Evolutionary conservation across 257 asterid species (phyloP).

Genomic region (Scutellaria barbata): DNA sequence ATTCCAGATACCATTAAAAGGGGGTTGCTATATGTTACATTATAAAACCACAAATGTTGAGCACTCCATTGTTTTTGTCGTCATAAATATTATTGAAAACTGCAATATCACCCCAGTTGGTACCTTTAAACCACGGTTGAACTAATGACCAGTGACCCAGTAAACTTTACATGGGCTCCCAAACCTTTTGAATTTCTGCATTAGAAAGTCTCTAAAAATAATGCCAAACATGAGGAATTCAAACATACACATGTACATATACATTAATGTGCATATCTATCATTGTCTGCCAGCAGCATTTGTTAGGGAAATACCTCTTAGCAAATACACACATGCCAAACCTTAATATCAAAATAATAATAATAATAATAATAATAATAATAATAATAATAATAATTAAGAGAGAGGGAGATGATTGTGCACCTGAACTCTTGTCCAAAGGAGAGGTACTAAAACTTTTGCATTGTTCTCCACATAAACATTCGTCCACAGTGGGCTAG

Average conservation of each 20-base stretch:
- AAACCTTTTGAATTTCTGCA: too few relatives aligned
- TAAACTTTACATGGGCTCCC: neutral
- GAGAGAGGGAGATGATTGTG: slow-evolving; percentile 36
- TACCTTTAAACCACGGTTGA: neutral
- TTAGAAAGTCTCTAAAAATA: too few relatives aligned
- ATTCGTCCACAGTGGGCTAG: slow-evolving; percentile 93
- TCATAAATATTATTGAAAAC: neutral
- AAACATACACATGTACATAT: neutral
- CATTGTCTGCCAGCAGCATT: slow-evolving; percentile 12
- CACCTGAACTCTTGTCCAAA: slow-evolving; percentile 99
- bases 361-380: neutral
- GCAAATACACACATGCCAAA: slow-evolving; percentile 21
- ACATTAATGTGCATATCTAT: neutral
- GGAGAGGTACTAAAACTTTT: slow-evolving; percentile 90
- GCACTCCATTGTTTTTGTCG: neutral
- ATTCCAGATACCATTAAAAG: neutral
- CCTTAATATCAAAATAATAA: neutral
- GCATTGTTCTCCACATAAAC: slow-evolving; percentile 95
- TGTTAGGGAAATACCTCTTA: neutral
- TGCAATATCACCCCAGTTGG: neutral
- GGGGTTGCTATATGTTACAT: neutral
- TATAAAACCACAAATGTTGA: neutral
- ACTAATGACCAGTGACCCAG: neutral
- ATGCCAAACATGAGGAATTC: neutral
- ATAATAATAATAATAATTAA: neutral